Percentiles rank a stretch among this genome's conserved stretches.
These are phyloP conservation scores for Cercospora canescens DNA, from an alignment of 2,329 filamentous ascomycete genomes.

Conservation along the genomic window DNA sequence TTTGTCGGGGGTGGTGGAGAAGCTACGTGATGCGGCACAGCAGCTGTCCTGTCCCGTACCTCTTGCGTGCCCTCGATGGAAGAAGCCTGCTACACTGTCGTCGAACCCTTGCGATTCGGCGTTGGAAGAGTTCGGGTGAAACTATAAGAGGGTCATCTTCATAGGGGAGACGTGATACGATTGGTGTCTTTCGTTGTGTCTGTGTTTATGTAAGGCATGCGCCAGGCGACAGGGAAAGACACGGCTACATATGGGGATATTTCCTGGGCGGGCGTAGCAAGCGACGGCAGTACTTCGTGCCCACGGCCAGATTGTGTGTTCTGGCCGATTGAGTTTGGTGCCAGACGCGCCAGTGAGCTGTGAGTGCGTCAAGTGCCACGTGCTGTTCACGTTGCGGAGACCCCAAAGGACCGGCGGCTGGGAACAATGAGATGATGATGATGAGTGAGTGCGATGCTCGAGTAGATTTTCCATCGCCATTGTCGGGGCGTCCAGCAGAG, in stretches of 20 bases:
- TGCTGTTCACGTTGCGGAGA: background rate
- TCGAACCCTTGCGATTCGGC: background rate
- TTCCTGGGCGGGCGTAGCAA: background rate
- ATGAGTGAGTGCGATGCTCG: too few species aligned
- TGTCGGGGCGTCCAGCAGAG: background rate
- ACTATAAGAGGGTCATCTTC: background rate
- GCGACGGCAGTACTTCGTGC: background rate
- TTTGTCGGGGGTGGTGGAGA: background rate
- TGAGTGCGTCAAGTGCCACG: background rate
- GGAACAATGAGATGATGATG: background rate
- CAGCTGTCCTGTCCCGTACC: background rate
- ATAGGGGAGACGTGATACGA: background rate
- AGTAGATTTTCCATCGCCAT: too few species aligned
- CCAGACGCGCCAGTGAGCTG: background rate
- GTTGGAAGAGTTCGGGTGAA: background rate
- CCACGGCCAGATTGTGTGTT: background rate
- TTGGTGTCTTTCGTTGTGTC: background rate
- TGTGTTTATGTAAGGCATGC: background rate
- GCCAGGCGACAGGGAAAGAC: background rate
- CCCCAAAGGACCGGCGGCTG: background rate
- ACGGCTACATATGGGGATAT: background rate
- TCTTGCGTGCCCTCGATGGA: background rate
- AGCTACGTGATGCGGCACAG: background rate
- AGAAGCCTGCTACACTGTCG: background rate
- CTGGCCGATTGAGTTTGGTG: background rate